Conservation (phyloP, 768 basidiomycete species). For the Psilocybe cyanescens region DNA sequence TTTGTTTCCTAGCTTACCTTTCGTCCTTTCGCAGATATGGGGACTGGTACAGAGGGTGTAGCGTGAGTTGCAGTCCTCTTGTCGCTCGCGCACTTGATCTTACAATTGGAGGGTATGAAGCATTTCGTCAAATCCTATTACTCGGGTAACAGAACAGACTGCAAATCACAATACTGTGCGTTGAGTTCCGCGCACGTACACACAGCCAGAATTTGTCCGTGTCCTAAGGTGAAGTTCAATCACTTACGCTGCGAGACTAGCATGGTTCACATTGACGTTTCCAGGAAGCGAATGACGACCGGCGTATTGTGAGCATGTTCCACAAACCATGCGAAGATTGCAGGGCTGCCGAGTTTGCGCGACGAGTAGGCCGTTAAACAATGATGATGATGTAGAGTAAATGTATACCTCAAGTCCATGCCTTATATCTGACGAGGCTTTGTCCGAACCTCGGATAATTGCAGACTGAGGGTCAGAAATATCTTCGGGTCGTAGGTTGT, state of each 20-base stretch:
- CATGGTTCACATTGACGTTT: background rate
- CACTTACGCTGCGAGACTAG: background rate
- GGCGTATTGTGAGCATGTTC: constrained; percentile 66
- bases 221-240: constrained; percentile 42
- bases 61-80: constrained; percentile 30
- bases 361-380: constrained; percentile 23
- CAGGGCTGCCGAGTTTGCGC: constrained; percentile 40
- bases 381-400: background rate
- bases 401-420: background rate
- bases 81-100: constrained; percentile 4
- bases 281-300: constrained; percentile 48
- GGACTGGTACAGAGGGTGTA: constrained; percentile 47
- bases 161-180: constrained; percentile 50
- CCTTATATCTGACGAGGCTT: background rate
- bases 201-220: constrained; percentile 61
- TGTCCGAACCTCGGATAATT: background rate
- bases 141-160: constrained; percentile 63
- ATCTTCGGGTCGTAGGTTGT: too few relatives aligned
- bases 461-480: background rate
- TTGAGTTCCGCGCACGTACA: constrained; percentile 64
- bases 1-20: background rate
- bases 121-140: constrained; percentile 69
- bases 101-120: constrained; percentile 32
- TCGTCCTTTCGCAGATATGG: constrained; percentile 35
- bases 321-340: constrained; percentile 67